phyloP scores from a whole-genome alignment of 139 green algal genomes.

The Chlamydomonas sp. region DNA sequence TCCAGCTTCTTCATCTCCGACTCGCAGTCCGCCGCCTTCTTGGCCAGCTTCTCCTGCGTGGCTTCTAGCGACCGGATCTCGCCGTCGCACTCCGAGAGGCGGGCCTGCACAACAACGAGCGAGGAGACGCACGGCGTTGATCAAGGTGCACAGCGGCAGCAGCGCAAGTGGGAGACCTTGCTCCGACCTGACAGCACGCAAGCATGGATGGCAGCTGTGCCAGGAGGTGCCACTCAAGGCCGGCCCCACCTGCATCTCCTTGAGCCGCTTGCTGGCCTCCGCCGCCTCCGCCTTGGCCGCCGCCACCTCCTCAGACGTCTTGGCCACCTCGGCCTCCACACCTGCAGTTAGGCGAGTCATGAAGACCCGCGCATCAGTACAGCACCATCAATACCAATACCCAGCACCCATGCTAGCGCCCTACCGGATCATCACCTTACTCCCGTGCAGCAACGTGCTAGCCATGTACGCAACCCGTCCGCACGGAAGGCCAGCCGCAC shows the following conservation, averaged over 20 bases:
- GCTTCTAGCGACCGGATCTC: slow-evolving; percentile 74
- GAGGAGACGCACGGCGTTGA: not conserved
- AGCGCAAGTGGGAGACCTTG: too few relatives aligned
- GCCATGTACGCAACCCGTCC: too few relatives aligned
- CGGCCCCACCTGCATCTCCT: slow-evolving; percentile 10
- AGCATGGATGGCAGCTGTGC: too few relatives aligned
- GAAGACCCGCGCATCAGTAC: too few relatives aligned
- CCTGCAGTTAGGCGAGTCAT: not conserved
- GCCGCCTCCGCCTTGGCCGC: not conserved
- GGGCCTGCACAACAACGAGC: slow-evolving; percentile 27
- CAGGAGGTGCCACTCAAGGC: not conserved
- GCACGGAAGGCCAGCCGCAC: too few relatives aligned
- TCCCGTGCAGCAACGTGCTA: too few relatives aligned
- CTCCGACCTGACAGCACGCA: too few relatives aligned
- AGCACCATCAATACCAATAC: too few relatives aligned
- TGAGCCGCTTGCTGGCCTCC: not conserved
- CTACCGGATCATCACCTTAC: too few relatives aligned
- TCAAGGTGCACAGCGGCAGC: too few relatives aligned
- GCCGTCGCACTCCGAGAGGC: slow-evolving; percentile 81
- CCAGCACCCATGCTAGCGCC: too few relatives aligned
- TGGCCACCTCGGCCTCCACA: slow-evolving; percentile 23
- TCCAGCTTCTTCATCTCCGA: slow-evolving; percentile 45
- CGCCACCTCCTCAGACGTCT: slow-evolving; percentile 16
- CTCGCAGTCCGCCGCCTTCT: slow-evolving; percentile 24
- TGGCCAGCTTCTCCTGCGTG: slow-evolving; percentile 16